Conservation (phyloP, 495 filamentous ascomycete genomes). For the Trichoderma erinaceum region DNA sequence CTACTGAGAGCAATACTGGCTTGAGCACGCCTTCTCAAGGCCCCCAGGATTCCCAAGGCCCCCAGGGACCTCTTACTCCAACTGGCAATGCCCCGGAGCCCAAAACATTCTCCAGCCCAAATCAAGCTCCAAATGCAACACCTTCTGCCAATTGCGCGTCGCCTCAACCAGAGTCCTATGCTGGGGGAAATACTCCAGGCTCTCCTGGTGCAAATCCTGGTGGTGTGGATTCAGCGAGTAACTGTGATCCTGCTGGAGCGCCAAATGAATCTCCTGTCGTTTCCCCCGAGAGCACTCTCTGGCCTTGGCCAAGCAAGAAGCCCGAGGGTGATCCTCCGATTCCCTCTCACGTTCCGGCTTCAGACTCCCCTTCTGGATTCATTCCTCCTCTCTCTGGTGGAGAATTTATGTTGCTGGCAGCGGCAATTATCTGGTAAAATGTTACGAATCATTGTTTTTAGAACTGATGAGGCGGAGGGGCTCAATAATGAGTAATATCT, state of each 20-base stretch:
- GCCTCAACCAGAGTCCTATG: not conserved
- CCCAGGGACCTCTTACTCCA: not conserved
- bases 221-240: not conserved
- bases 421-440: not conserved
- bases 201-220: not conserved
- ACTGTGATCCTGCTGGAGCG: not conserved
- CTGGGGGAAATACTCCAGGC: not conserved
- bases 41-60: not conserved
- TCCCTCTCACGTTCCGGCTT: not conserved
- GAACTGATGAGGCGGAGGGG: not conserved
- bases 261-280: not conserved
- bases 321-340: not conserved
- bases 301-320: slow-evolving; percentile 7
- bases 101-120: not conserved
- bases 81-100: not conserved
- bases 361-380: not conserved
- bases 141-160: not conserved
- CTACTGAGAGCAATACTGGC: not conserved
- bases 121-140: not conserved
- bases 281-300: not conserved
- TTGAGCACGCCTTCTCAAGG: not conserved
- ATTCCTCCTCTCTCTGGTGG: not conserved
- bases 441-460: not conserved
- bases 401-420: not conserved
- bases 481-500: slow-evolving; percentile 2